Evolutionary conservation across 169 alveolate species (phyloP).

Genomic region (Theileria parva): DNA sequence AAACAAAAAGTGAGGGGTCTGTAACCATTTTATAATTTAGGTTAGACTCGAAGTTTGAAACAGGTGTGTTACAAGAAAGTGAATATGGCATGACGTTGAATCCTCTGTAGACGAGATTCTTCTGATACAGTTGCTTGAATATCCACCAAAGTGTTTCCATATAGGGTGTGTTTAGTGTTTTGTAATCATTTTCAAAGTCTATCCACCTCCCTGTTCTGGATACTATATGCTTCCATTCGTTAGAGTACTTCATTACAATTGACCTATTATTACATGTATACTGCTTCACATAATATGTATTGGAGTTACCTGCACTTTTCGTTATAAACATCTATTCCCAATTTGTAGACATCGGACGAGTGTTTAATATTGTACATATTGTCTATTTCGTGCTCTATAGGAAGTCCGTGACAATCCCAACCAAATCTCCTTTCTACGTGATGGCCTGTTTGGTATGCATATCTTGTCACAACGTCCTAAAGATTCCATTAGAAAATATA

Average conservation of each 20-base stretch:
- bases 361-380: slow-evolving; percentile 87
- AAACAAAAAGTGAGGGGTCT: slow-evolving; percentile 94
- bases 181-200: slow-evolving; percentile 98
- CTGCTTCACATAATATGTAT: slow-evolving; percentile 68
- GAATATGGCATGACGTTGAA: slow-evolving; percentile 99
- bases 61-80: slow-evolving; percentile 94
- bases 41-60: slow-evolving; percentile 97
- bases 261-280: slow-evolving; percentile 86
- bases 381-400: slow-evolving; percentile 98
- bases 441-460: slow-evolving; percentile 95
- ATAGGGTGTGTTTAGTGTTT: slow-evolving; percentile 94
- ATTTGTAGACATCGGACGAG: slow-evolving; percentile 87
- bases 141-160: slow-evolving; percentile 98
- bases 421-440: slow-evolving; percentile 98
- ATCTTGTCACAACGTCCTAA: slow-evolving; percentile 97
- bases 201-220: slow-evolving; percentile 98
- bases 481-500: not conserved
- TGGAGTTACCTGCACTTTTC: slow-evolving; percentile 70
- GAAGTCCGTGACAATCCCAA: slow-evolving; percentile 99
- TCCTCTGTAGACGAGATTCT: slow-evolving; percentile 93
- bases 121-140: slow-evolving; percentile 87
- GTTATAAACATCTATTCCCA: slow-evolving; percentile 83
- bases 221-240: slow-evolving; percentile 89
- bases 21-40: slow-evolving; percentile 93
- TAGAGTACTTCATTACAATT: slow-evolving; percentile 94